Base-by-base conservation (phyloP, 345 rosid species). In the Eucalyptus melliodora region DNA sequence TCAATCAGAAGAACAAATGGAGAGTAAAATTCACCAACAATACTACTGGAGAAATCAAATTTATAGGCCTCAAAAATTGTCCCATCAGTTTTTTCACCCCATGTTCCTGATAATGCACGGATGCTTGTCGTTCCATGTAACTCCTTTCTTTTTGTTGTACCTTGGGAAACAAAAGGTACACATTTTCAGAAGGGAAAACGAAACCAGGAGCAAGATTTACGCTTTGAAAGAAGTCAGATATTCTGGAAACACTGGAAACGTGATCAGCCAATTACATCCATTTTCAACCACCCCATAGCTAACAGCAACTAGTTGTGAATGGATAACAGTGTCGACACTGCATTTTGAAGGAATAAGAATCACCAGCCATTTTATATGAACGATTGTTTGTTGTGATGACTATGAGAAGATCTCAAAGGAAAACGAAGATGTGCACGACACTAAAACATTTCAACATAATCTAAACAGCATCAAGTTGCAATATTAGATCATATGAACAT, bases 91-190 rank as follows among this genome's bases (percentile, higher is more conserved):
- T 95, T 95, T 82, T 92, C 95, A 87, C 91, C 94, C 99, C 97
- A 97, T 31, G 90, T 94, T 91, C 99, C 98, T 47, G 93, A 94
- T 90, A 97, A 93, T 87, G 93, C 95, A 17, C 69, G 94, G 88
- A 94, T 91, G n/a, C 89, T 53, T 31, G 93, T 90, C 82, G 94
- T 96, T 87, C 99, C 97, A 34, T 97, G 99, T 88, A 97, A 89
- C 92, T 97, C 99, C 95, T 97, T 97, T 87, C 98, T 93, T 92
- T 94, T 97, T 19, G 95, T 97, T n/a, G 97, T 95, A 86, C 99
- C 99, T 40, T 47, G 87, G 40, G 53, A 92, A 50, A 56, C 65
- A 88, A 31, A 72, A 77, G 16, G 30, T 21, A 77, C 2, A 77
- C 24, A 77, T 77, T 77, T 77, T 87, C n/a, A 87, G 80, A 89